Evolutionary conservation across 768 basidiomycete genomes (phyloP).

Genomic region (Podaxis sp.): DNA sequence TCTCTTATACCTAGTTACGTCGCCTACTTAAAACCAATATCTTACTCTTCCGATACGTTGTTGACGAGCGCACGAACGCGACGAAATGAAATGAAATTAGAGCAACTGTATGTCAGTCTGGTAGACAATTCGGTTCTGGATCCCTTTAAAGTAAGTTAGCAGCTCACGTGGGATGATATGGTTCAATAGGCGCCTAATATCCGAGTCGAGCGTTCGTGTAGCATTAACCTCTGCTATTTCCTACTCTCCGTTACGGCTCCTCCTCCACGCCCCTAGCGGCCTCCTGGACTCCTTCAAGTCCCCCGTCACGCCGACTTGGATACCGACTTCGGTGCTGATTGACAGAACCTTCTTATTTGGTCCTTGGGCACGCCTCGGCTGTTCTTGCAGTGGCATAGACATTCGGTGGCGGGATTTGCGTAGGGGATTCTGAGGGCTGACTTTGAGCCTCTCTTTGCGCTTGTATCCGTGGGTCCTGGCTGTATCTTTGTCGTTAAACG

Average conservation of each 20-base stretch:
- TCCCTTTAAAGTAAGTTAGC: not conserved
- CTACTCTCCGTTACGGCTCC: not conserved
- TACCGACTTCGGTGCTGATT: not conserved
- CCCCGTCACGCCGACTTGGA: not conserved
- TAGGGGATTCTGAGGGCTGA: too few species aligned
- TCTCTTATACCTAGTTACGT: constrained; percentile 5
- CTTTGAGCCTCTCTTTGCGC: not conserved
- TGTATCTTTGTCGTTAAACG: not conserved
- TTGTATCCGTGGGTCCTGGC: not conserved
- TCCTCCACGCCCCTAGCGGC: too few species aligned
- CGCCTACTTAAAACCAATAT: constrained; percentile 1
- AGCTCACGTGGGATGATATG: constrained; percentile 1
- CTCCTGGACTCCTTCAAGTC: too few species aligned
- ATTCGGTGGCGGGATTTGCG: too few species aligned
- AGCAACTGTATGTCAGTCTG: not conserved
- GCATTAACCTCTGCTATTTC: not conserved
- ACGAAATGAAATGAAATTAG: not conserved
- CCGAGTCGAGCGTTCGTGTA: not conserved
- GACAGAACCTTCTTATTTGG: too few species aligned
- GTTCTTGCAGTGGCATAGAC: too few species aligned
- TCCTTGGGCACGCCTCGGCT: too few species aligned
- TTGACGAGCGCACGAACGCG: not conserved
- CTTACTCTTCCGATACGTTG: not conserved
- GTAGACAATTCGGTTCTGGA: not conserved
- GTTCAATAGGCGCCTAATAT: not conserved